phyloP scores from a whole-genome alignment of 257 asterid genomes.

The Prunella vulgaris region DNA sequence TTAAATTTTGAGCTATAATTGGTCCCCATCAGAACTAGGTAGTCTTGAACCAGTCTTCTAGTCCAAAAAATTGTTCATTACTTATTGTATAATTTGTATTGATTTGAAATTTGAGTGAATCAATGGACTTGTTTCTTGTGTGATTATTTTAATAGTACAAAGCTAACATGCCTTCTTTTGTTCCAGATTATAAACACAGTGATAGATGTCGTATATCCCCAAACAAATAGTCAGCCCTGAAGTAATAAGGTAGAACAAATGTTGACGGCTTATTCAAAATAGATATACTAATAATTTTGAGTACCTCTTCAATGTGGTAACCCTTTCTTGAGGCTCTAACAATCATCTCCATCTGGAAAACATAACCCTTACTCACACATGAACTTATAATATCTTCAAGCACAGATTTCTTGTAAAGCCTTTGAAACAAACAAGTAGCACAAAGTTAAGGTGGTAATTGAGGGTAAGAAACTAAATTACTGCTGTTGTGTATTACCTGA shows the following conservation, averaged over 20 bases:
- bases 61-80: background rate
- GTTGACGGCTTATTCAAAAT: background rate
- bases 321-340: conserved; percentile 94
- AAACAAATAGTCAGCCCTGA: background rate
- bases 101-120: background rate
- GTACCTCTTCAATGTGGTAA: conserved; percentile 88
- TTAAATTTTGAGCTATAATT: background rate
- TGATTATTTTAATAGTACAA: background rate
- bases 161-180: background rate
- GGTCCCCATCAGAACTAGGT: background rate
- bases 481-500: conserved; percentile 54
- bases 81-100: background rate
- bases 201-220: background rate
- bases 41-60: background rate
- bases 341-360: conserved; percentile 99
- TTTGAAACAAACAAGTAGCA: conserved; percentile 26
- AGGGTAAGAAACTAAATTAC: background rate
- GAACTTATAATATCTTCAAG: conserved; percentile 92
- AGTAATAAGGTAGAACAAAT: background rate
- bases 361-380: conserved; percentile 94
- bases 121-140: background rate
- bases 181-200: background rate
- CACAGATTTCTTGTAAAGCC: conserved; percentile 83
- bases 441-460: background rate
- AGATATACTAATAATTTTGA: conserved; percentile 2